A percentile compares a stretch with the other conserved stretches of the same genome.
Evolutionary conservation across 2,329 filamentous ascomycete species (phyloP).

Genomic region (Ophiostoma sp.): DNA sequence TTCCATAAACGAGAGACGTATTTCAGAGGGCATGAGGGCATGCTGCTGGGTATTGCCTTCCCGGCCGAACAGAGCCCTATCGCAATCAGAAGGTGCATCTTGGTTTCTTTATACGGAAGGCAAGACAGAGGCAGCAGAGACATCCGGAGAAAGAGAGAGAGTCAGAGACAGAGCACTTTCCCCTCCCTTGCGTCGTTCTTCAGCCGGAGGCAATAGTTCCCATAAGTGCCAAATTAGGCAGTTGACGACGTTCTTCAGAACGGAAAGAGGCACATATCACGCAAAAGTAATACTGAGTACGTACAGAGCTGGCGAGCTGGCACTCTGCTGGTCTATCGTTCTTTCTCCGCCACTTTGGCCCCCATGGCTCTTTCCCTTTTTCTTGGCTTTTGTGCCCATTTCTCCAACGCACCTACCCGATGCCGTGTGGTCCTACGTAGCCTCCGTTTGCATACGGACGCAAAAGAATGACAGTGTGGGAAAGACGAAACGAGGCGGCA

Average conservation of each 20-base stretch:
- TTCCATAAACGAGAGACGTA: background rate
- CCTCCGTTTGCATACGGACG: slow-evolving; percentile 9
- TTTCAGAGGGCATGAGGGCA: background rate
- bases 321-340: too few species aligned
- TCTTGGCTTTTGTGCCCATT: background rate
- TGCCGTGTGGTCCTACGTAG: background rate
- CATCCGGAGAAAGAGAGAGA: background rate
- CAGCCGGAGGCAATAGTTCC: background rate
- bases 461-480: background rate
- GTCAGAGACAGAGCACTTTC: slow-evolving; percentile 3
- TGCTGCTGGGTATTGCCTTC: background rate
- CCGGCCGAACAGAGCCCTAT: background rate
- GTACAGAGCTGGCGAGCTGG: background rate
- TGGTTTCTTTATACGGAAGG: background rate
- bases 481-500: slow-evolving; percentile 1
- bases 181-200: slow-evolving; percentile 19
- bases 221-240: slow-evolving; percentile 7
- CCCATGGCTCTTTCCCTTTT: background rate
- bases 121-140: slow-evolving; percentile 1
- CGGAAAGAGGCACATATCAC: background rate
- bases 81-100: slow-evolving; percentile 1
- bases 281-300: too few species aligned
- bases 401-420: slow-evolving; percentile 5
- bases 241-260: background rate
- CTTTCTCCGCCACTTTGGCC: slow-evolving; percentile 8